Percentiles rank a stretch among this genome's conserved stretches.
These are phyloP conservation scores for Lentinus polychrous DNA, from an alignment of 1,284 basidiomycete species.

Conservation along the genomic window DNA sequence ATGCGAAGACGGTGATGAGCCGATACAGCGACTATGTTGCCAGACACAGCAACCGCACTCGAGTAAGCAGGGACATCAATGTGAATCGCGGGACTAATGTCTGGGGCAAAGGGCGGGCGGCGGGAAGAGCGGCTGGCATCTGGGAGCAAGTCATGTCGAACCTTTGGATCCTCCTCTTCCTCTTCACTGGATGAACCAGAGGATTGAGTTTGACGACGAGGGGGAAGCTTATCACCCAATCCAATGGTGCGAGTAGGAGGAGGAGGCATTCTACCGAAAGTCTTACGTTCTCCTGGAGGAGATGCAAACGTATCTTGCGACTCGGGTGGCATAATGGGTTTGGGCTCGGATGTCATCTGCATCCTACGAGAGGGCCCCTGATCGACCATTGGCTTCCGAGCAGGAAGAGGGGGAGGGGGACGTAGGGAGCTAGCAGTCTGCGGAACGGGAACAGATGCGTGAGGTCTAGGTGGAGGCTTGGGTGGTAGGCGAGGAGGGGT, in stretches of 20 bases:
- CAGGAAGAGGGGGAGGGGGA: constrained; percentile 23
- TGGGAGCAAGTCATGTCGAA: constrained; percentile 59
- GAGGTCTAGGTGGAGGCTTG: constrained; percentile 24
- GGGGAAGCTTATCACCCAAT: constrained; percentile 61
- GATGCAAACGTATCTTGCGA: background rate
- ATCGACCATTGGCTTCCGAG: constrained; percentile 18
- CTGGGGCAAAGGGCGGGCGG: constrained; percentile 55
- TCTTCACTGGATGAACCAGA: constrained; percentile 46
- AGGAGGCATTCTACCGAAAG: constrained; percentile 44
- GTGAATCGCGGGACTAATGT: constrained; percentile 37
- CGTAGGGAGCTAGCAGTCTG: constrained; percentile 10
- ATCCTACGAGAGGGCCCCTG: constrained; percentile 11
- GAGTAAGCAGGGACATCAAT: constrained; percentile 53
- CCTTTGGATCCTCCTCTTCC: constrained; percentile 26
- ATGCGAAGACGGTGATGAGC: constrained; percentile 58
- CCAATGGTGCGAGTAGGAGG: constrained; percentile 69
- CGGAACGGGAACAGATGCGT: constrained; percentile 8
- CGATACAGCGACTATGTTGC: constrained; percentile 56
- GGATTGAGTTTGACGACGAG: constrained; percentile 36
- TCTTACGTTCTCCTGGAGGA: constrained; percentile 35
- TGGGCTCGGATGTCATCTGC: constrained; percentile 13
- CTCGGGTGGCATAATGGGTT: constrained; percentile 2
- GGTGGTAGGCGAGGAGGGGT: constrained; percentile 11
- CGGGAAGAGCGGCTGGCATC: constrained; percentile 80
- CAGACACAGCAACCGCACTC: constrained; percentile 53